Percentiles rank a stretch among this genome's conserved stretches.
Conservation (phyloP, 441 rosid species). For the Monsonia emarginata region DNA sequence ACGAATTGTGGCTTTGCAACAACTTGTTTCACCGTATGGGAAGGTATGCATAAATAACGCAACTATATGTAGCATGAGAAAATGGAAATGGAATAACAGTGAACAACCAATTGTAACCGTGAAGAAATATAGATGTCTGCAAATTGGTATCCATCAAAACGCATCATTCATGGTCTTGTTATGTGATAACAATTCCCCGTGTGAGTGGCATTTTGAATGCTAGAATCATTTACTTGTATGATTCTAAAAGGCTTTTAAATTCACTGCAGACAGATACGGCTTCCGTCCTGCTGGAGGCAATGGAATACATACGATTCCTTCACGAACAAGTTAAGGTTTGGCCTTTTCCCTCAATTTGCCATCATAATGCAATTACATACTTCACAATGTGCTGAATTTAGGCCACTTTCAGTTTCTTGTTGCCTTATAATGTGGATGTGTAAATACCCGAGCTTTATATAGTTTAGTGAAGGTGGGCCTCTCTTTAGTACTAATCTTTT, state of each 20-base stretch:
- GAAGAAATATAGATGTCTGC: neutral
- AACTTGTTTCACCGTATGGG: slow-evolving; percentile 91
- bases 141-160: neutral
- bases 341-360: slow-evolving; percentile 5
- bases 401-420: no score
- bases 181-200: neutral
- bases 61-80: no score
- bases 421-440: no score
- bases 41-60: slow-evolving; percentile 56
- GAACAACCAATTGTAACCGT: neutral
- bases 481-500: neutral
- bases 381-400: neutral
- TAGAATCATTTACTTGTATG: neutral
- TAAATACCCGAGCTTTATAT: no score
- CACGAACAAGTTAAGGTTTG: slow-evolving; percentile 94
- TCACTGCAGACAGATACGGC: slow-evolving; percentile 83
- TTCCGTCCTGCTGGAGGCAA: slow-evolving; percentile 74
- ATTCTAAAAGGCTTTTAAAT: neutral
- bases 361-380: neutral
- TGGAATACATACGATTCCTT: slow-evolving; percentile 79
- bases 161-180: neutral
- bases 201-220: neutral
- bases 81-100: no score
- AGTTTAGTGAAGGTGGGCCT: no score
- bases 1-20: slow-evolving; percentile 72